Base-by-base conservation (phyloP, 2,329 filamentous ascomycete species). In the Diaporthe citrichinensis region DNA sequence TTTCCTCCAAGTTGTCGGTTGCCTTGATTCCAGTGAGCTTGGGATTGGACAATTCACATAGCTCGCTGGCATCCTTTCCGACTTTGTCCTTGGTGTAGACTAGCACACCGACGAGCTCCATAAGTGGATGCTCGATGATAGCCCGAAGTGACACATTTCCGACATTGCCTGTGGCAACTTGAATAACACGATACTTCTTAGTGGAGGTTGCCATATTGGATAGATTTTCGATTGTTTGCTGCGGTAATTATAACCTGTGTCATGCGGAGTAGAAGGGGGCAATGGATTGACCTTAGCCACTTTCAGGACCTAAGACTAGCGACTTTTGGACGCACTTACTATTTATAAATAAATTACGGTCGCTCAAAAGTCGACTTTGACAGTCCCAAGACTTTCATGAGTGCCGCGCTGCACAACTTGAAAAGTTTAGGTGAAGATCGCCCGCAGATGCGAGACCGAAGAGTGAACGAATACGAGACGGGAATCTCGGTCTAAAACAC, bases 41-140 rank as follows among this genome's bases (percentile, higher is more conserved):
- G 20, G 55, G 31, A 36, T 23, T 34, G 20, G 55, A 58, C 20
- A 58, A n/a, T n/a, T 58, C 55, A 8, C 55, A 58, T 23, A 58
- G 55, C 55, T 58, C 55, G 10, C 17, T 23, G 36, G 55, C 55
- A 20, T 58, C 55, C 55, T 58, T 58, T 9, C 55, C 55, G 31
- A 58, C 55, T 15, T 58, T 58, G 55, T 58, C 55, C 31, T 58
- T 58, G 31, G 55, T 58, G 55, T 58, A 58, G 55, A 58, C 55
- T 58, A 58, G 31, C 31, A 58, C 55, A 58, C 55, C 55, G 9
- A 14, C 55, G 20, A 58, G 55, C 23, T 58, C 55, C 55, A 58
- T 14, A 1, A 58, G 55, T 6, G 55, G 55, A 36, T 58, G 55
- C 20, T 58, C 55, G 15, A 58, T 58, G 20, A 58, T 58, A 3